Evolutionary conservation across 139 green algal species (phyloP).

Genomic region (Chlorella sp.): DNA sequence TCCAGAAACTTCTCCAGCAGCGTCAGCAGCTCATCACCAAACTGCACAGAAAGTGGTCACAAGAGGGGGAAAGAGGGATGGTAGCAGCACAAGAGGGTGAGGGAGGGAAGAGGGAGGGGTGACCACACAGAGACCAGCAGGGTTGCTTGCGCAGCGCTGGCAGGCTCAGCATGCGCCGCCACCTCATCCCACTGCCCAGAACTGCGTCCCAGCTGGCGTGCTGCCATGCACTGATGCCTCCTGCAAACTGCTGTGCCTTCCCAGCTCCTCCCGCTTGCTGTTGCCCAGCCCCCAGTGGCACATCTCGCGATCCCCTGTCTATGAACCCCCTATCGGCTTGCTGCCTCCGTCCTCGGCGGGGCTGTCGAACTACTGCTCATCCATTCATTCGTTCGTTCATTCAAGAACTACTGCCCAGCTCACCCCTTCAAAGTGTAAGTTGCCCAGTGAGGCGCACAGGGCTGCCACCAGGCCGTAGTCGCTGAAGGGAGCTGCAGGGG

Average conservation of each 20-base stretch:
- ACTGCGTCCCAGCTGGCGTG: background rate
- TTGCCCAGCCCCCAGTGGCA: too few species aligned
- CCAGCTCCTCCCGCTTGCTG: too few species aligned
- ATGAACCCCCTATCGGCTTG: too few species aligned
- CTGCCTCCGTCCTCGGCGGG: too few species aligned
- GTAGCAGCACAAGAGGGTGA: background rate
- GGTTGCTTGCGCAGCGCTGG: background rate
- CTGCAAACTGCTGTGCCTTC: too few species aligned
- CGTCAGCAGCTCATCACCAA: slow-evolving; percentile 14
- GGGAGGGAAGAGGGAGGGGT: background rate
- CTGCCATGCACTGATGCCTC: background rate
- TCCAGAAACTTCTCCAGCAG: slow-evolving; percentile 36
- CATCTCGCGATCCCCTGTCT: too few species aligned
- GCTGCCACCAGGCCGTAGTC: slow-evolving; percentile 32
- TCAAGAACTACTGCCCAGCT: background rate
- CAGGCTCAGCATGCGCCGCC: background rate
- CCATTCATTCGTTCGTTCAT: too few species aligned
- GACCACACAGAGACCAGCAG: too few species aligned
- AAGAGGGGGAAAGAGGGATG: background rate
- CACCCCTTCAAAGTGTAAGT: slow-evolving; percentile 11
- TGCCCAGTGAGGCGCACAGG: slow-evolving; percentile 20
- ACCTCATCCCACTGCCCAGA: too few species aligned
- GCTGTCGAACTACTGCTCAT: too few species aligned
- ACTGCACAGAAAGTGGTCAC: background rate
- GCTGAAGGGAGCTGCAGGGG: slow-evolving; percentile 24